Evolutionary conservation across 129 eudicot genomes (phyloP).

Genomic region (Chrysanthemum makinoi): DNA sequence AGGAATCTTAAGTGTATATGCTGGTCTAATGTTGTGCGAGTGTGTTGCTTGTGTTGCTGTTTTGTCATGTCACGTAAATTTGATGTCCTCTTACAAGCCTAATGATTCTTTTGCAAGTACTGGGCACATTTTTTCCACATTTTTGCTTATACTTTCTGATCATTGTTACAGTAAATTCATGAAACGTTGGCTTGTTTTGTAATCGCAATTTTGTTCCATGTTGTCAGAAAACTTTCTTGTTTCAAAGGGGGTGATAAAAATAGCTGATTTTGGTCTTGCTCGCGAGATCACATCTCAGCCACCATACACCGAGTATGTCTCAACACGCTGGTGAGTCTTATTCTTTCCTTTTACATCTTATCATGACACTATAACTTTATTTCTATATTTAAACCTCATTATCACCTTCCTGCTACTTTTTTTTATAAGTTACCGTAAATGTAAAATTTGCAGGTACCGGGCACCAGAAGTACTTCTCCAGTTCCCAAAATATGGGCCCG

Average conservation of each 20-base stretch:
- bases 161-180: background rate
- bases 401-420: constrained; percentile 3
- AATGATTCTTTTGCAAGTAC: background rate
- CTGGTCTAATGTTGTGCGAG: background rate
- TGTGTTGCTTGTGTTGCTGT: constrained; percentile 10
- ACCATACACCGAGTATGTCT: constrained; percentile 91
- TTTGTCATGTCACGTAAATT: background rate
- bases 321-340: constrained; percentile 85
- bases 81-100: background rate
- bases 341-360: constrained; percentile 1
- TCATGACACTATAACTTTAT: background rate
- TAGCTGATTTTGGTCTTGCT: constrained; percentile 99
- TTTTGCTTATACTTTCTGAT: background rate
- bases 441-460: constrained; percentile 64
- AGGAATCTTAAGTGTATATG: background rate
- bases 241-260: constrained; percentile 62
- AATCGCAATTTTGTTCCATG: constrained; percentile 12
- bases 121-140: background rate
- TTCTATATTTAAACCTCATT: background rate
- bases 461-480: constrained; percentile 95
- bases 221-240: constrained; percentile 78
- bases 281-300: constrained; percentile 83
- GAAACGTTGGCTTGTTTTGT: background rate
- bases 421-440: no score
- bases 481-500: constrained; percentile 33